A percentile compares a stretch with the other conserved stretches of the same genome.
These are phyloP conservation scores for Coemansia sp. DNA, from an alignment of 371 early-diverging fungal genomes.

Conservation along the genomic window DNA sequence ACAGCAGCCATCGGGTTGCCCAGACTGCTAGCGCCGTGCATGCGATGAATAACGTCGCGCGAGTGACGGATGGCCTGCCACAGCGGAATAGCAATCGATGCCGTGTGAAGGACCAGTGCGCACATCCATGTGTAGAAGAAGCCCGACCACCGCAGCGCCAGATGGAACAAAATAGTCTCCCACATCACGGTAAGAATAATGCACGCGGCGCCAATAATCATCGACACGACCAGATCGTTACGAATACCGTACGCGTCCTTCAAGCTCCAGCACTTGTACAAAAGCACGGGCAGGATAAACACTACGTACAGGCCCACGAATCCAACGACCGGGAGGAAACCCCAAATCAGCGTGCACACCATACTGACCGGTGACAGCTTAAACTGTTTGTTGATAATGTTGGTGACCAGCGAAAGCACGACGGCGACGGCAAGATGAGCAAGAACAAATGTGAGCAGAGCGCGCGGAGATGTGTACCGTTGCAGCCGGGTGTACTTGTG, in stretches of 20 bases:
- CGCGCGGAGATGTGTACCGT: constrained; percentile 22
- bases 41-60: constrained; percentile 25
- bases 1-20: constrained; percentile 32
- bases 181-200: constrained; percentile 26
- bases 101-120: constrained; percentile 22
- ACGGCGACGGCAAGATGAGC: constrained; percentile 9
- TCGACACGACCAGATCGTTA: constrained; percentile 39
- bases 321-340: constrained; percentile 21
- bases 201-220: constrained; percentile 14
- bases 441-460: constrained; percentile 15
- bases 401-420: constrained; percentile 31
- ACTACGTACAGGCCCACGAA: constrained; percentile 11
- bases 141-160: constrained; percentile 25
- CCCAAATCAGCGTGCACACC: constrained; percentile 34
- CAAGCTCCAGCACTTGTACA: constrained; percentile 28
- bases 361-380: constrained; percentile 19
- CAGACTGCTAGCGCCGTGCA: constrained; percentile 32
- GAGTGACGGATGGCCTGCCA: constrained; percentile 20
- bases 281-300: constrained; percentile 24
- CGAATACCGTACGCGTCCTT: constrained; percentile 49
- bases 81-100: constrained; percentile 29
- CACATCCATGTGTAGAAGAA: constrained; percentile 38
- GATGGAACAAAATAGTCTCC: constrained; percentile 20
- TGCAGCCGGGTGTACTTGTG: constrained; percentile 36
- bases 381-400: constrained; percentile 36